Evolutionary conservation across 306 rosid species (phyloP).

Genomic region (Quercus bicolor): DNA sequence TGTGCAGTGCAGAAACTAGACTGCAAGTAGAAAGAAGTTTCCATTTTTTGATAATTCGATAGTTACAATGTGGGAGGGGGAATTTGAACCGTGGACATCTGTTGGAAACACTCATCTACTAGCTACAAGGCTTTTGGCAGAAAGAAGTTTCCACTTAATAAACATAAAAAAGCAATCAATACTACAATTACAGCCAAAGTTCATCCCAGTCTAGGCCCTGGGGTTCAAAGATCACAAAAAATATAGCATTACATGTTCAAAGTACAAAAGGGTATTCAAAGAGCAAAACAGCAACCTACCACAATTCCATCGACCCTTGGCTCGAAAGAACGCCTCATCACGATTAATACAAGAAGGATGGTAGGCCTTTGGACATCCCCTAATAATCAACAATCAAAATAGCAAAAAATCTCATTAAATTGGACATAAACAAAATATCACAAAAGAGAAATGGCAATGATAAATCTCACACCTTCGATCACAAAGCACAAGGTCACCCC

Average conservation of each 20-base stretch:
- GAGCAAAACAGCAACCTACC: conserved; percentile 45
- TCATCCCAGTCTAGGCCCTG: neutral
- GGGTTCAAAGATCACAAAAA: neutral
- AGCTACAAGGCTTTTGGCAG: neutral
- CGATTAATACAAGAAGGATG: conserved; percentile 93
- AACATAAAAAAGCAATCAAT: no score
- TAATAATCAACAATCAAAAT: conserved; percentile 27
- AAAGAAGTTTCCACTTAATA: neutral
- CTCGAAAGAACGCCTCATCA: conserved; percentile 87
- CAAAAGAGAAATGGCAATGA: neutral
- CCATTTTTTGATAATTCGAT: neutral
- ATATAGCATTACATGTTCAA: neutral
- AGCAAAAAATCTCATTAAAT: conserved; percentile 5
- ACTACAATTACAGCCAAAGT: neutral
- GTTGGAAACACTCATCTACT: no score
- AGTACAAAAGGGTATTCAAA: neutral
- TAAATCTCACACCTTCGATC: conserved; percentile 69
- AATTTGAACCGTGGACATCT: no score
- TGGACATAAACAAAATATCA: neutral
- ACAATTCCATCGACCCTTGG: conserved; percentile 98
- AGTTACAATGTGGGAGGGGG: no score
- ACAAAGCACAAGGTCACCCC: conserved; percentile 97
- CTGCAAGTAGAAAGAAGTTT: neutral
- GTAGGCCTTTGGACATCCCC: conserved; percentile 99
- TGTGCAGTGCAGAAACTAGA: neutral